A percentile compares a stretch with the other conserved stretches of the same genome.
Conservation (phyloP, 2,329 filamentous ascomycete genomes). For the Aaosphaeria arxii region DNA sequence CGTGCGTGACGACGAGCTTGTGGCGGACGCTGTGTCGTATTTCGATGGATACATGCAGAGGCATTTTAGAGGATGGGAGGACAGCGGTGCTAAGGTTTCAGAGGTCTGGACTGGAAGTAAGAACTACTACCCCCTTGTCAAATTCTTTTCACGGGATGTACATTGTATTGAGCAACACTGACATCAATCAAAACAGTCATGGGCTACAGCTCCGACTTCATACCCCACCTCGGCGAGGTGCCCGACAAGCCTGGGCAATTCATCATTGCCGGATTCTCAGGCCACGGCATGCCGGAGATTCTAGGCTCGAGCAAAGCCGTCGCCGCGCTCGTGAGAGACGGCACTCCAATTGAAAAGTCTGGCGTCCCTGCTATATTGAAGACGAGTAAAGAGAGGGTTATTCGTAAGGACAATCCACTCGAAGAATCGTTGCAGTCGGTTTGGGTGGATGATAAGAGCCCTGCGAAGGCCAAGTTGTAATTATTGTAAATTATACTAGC, state of each 20-base stretch:
- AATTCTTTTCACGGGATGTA: conserved; percentile 22
- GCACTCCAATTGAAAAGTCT: not conserved
- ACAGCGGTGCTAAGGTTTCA: conserved; percentile 44
- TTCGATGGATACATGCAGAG: conserved; percentile 35
- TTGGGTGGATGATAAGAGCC: not conserved
- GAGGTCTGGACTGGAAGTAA: conserved; percentile 65
- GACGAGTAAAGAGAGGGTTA: not conserved
- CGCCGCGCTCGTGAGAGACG: conserved; percentile 7
- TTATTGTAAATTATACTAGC: not conserved
- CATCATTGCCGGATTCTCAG: conserved; percentile 66
- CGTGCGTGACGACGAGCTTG: conserved; percentile 54
- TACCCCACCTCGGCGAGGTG: conserved; percentile 70
- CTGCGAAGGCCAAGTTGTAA: not conserved
- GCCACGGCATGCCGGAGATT: conserved; percentile 70
- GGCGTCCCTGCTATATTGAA: not conserved
- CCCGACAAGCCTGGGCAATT: conserved; percentile 58
- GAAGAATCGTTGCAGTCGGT: not conserved
- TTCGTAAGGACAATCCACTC: not conserved
- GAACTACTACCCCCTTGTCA: not conserved
- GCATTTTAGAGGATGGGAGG: conserved; percentile 35
- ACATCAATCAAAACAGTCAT: conserved; percentile 48
- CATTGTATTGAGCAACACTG: conserved; percentile 1
- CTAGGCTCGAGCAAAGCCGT: conserved; percentile 40
- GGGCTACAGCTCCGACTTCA: conserved; percentile 67
- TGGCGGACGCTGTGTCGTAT: conserved; percentile 52